phyloP scores from a whole-genome alignment of 2,329 filamentous ascomycete species.

The Fusarium acutatum region DNA sequence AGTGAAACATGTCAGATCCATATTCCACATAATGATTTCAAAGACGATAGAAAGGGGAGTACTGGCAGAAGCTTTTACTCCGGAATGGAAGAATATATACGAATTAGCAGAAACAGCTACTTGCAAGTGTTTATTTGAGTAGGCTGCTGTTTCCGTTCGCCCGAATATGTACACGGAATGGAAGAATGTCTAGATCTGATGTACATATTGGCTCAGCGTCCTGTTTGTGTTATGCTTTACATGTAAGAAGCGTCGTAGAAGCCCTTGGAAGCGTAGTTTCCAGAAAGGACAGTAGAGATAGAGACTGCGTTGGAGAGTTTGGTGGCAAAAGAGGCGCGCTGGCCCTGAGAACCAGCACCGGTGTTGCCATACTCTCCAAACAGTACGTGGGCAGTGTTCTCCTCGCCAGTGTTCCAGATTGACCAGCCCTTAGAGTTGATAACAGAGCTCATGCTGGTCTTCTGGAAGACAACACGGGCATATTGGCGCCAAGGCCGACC shows the following conservation, averaged over 20 bases:
- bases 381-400: constrained; percentile 60
- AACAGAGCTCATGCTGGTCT: constrained; percentile 60
- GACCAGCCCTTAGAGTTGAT: constrained; percentile 69
- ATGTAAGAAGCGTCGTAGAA: constrained; percentile 35
- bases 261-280: constrained; percentile 28
- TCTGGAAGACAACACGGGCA: constrained; percentile 58
- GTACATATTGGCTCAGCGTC: background rate
- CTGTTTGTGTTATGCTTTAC: background rate
- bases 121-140: background rate
- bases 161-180: background rate
- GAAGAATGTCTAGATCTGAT: background rate
- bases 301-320: constrained; percentile 48
- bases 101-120: background rate
- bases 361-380: constrained; percentile 69
- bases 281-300: constrained; percentile 42
- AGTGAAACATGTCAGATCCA: accelerated
- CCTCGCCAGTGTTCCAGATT: constrained; percentile 59
- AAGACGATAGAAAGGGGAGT: accelerated
- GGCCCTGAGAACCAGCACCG: constrained; percentile 63
- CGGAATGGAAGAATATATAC: accelerated
- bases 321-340: constrained; percentile 42
- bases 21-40: background rate
- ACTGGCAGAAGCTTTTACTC: accelerated
- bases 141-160: background rate
- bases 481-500: constrained; percentile 59